Conservation (phyloP, 371 early-diverging fungal genomes). For the Nematocida major region DNA sequence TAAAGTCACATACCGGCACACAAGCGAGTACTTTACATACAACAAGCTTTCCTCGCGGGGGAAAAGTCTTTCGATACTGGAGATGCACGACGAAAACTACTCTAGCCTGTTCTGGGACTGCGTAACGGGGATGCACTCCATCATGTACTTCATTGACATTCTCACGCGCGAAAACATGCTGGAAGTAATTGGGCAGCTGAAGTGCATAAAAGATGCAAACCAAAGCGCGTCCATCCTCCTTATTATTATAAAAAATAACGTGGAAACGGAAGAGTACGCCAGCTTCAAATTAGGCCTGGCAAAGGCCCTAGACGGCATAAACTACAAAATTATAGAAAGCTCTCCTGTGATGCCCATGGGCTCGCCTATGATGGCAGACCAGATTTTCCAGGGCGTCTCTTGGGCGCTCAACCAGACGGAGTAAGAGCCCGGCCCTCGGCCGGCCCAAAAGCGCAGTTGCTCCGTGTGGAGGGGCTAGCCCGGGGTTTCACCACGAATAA, state of each 20-base stretch:
- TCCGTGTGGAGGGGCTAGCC: no score
- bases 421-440: background rate
- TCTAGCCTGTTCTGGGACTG: constrained; percentile 44
- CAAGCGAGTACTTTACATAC: constrained; percentile 28
- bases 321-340: constrained; percentile 23
- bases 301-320: background rate
- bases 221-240: constrained; percentile 23
- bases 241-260: background rate
- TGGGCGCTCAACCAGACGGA: background rate
- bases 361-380: background rate
- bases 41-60: background rate
- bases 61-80: background rate
- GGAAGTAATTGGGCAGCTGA: background rate
- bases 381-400: constrained; percentile 9
- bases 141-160: constrained; percentile 13
- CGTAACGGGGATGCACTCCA: constrained; percentile 21
- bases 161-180: background rate
- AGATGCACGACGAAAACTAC: constrained; percentile 36
- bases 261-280: background rate
- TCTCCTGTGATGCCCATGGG: background rate
- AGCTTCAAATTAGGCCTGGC: constrained; percentile 18
- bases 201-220: constrained; percentile 17
- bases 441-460: background rate
- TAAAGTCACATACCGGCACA: background rate
- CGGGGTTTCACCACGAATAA: no score